These are phyloP conservation scores for Pulveroboletus sp. DNA, from an alignment of 768 basidiomycete species.

Conservation along the genomic window DNA sequence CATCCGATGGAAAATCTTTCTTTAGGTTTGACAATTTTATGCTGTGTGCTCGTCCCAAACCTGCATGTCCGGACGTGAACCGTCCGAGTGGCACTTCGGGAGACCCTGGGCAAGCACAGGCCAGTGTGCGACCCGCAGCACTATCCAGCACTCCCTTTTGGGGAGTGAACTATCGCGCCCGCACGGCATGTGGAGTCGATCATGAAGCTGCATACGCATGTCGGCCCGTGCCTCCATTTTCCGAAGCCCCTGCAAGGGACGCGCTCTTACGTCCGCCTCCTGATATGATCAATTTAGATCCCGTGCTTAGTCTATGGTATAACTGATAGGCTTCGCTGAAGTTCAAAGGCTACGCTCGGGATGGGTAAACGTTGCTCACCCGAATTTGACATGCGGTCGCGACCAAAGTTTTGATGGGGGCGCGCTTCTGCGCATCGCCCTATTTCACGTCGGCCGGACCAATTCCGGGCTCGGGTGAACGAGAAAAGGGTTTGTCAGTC, in stretches of 20 bases:
- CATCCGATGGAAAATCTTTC: conserved; percentile 1
- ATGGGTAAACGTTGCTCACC: not conserved
- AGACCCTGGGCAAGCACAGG: no score
- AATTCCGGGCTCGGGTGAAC: conserved; percentile 9
- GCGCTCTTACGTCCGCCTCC: not conserved
- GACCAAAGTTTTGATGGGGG: not conserved
- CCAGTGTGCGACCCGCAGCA: no score
- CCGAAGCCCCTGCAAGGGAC: not conserved
- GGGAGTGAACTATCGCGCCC: no score
- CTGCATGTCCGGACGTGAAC: not conserved
- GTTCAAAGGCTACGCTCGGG: not conserved
- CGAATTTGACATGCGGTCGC: conserved; percentile 4
- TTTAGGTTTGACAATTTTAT: not conserved
- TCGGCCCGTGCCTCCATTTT: conserved; percentile 20
- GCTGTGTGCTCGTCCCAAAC: not conserved
- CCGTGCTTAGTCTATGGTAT: no score
- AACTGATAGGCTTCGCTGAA: no score
- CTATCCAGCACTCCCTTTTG: no score
- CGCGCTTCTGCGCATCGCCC: no score
- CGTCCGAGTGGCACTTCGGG: no score
- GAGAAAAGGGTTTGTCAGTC: not conserved
- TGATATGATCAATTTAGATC: not conserved
- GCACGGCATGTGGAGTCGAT: conserved; percentile 15
- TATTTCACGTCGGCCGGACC: not conserved
- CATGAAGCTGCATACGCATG: conserved; percentile 17